Evolutionary conservation across 148 eudicot species (phyloP).

Genomic region (Vaccinium macrocarpon): DNA sequence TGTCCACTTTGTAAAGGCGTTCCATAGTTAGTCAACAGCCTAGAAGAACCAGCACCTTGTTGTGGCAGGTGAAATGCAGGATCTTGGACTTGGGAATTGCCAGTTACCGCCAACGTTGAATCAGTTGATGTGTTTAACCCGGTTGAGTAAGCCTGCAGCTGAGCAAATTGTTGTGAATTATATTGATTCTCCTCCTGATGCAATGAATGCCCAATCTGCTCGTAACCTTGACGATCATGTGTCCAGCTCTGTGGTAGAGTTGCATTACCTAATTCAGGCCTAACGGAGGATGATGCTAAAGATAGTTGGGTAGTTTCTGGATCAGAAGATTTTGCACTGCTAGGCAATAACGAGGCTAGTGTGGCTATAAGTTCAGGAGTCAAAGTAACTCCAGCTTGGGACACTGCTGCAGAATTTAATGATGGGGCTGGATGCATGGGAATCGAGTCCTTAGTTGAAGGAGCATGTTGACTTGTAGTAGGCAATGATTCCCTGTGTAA

Average conservation of each 20-base stretch:
- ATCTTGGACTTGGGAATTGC: conserved; percentile 46
- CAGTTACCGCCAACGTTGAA: conserved; percentile 28
- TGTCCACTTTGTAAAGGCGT: conserved; percentile 41
- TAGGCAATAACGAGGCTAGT: conserved; percentile 63
- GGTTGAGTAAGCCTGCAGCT: conserved; percentile 33
- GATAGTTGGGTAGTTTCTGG: conserved; percentile 36
- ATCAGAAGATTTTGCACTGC: conserved; percentile 40
- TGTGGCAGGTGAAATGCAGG: conserved; percentile 37
- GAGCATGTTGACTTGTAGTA: conserved; percentile 31
- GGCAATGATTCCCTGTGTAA: conserved; percentile 31
- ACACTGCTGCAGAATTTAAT: conserved; percentile 32
- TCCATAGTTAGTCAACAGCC: conserved; percentile 25
- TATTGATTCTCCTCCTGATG: conserved; percentile 46
- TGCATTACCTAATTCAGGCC: conserved; percentile 21
- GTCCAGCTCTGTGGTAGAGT: conserved; percentile 47
- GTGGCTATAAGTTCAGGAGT: conserved; percentile 92
- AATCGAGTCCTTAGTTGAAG: conserved; percentile 22
- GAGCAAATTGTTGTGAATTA: conserved; percentile 32
- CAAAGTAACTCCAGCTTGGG: conserved; percentile 53
- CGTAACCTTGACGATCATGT: conserved; percentile 39
- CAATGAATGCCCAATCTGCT: conserved; percentile 39
- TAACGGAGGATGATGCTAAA: conserved; percentile 28
- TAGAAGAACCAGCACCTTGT: conserved; percentile 41
- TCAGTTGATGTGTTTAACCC: conserved; percentile 27
- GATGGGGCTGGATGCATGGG: conserved; percentile 32